A percentile compares a stretch with the other conserved stretches of the same genome.
Evolutionary conservation across 441 rosid species (phyloP).

Genomic region (Aquilaria agallochum): DNA sequence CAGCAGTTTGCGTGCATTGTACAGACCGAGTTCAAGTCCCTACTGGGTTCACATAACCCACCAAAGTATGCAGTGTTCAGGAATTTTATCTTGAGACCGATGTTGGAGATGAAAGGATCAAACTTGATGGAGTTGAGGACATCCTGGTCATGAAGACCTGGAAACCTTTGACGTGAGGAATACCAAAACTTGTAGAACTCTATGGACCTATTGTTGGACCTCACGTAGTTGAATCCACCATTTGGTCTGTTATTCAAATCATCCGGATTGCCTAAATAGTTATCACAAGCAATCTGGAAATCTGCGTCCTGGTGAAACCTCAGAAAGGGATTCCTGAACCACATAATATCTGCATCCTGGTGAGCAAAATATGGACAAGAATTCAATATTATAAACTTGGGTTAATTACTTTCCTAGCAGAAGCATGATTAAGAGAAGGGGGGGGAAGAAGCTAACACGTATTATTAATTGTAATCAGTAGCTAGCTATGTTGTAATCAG

Average conservation of each 20-base stretch:
- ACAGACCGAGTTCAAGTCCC: slow-evolving; percentile 69
- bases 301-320: slow-evolving; percentile 68
- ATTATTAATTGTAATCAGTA: slow-evolving; percentile 1
- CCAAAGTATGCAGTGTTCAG: slow-evolving; percentile 83
- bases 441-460: neutral
- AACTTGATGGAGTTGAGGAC: slow-evolving; percentile 71
- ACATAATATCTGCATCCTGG: slow-evolving; percentile 96
- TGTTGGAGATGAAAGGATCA: slow-evolving; percentile 36
- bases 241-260: slow-evolving; percentile 62
- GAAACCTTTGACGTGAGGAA: slow-evolving; percentile 51
- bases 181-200: slow-evolving; percentile 90
- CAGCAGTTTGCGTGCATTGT: slow-evolving; percentile 98
- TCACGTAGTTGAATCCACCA: slow-evolving; percentile 78
- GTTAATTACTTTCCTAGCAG: too few relatives aligned
- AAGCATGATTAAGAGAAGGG: neutral
- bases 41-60: slow-evolving; percentile 87
- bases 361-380: slow-evolving; percentile 11
- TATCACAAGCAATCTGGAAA: slow-evolving; percentile 91
- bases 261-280: slow-evolving; percentile 52
- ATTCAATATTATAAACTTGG: slow-evolving; percentile 4
- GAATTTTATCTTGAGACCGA: slow-evolving; percentile 71
- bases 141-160: slow-evolving; percentile 75
- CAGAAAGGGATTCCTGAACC: slow-evolving; percentile 91
- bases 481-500: neutral
- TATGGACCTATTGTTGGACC: slow-evolving; percentile 70